Evolutionary conservation across 495 filamentous ascomycete species (phyloP).

Genomic region (Hypoxylon trugodes): DNA sequence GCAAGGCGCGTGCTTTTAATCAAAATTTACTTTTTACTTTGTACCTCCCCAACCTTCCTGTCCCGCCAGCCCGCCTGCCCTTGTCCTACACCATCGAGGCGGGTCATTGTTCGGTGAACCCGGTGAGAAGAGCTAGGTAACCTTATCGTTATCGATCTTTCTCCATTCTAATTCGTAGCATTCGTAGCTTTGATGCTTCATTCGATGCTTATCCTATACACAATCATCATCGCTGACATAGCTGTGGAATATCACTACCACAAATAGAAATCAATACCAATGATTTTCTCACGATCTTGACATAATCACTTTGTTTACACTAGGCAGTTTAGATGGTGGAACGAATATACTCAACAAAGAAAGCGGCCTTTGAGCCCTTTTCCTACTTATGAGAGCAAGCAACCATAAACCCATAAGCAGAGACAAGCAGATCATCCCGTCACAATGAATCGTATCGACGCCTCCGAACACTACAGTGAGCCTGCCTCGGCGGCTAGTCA

Average conservation of each 20-base stretch:
- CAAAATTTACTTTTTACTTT: too few species aligned
- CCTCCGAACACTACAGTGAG: conserved; percentile 81
- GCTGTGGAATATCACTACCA: background rate
- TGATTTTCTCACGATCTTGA: too few species aligned
- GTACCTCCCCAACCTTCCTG: too few species aligned
- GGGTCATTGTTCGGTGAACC: conserved; percentile 9
- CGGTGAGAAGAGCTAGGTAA: background rate
- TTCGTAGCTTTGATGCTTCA: too few species aligned
- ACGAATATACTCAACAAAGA: background rate
- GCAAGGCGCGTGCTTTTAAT: conserved; percentile 23
- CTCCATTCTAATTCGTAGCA: too few species aligned
- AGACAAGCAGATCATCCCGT: conserved; percentile 2
- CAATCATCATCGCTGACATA: background rate
- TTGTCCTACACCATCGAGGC: too few species aligned
- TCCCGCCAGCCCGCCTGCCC: too few species aligned
- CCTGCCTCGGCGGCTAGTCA: conserved; percentile 60
- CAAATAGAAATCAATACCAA: too few species aligned
- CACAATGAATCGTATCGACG: conserved; percentile 89
- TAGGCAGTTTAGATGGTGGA: background rate
- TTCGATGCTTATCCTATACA: conserved; percentile 5
- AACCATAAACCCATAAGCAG: background rate
- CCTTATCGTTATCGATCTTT: conserved; percentile 20
- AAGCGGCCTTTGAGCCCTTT: conserved; percentile 15
- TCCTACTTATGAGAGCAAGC: background rate
- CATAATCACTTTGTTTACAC: too few species aligned